Conservation (phyloP, 2,329 filamentous ascomycete species). For the Cercospora sp. region DNA sequence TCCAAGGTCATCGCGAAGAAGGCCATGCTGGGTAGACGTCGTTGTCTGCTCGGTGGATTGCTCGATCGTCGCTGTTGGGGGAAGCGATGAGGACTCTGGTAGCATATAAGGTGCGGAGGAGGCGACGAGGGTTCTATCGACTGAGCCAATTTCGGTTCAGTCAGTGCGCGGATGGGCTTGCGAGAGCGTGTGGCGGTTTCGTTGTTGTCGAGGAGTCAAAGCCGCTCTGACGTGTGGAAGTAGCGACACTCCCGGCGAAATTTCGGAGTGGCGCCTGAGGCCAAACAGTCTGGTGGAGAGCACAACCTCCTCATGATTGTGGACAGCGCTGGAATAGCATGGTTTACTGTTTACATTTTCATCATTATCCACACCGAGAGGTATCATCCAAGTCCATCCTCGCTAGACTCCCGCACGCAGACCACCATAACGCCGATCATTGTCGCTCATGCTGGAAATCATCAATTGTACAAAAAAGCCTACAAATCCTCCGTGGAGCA, state of each 20-base stretch:
- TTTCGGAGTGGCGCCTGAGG: background rate
- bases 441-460: background rate
- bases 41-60: conserved; percentile 42
- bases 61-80: conserved; percentile 47
- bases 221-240: conserved; percentile 9
- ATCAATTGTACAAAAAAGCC: background rate
- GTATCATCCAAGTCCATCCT: background rate
- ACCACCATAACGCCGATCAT: background rate
- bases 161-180: conserved; percentile 34
- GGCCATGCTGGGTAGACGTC: conserved; percentile 60
- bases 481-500: conserved; percentile 69
- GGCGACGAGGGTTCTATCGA: conserved; percentile 44
- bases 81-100: conserved; percentile 57
- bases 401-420: background rate
- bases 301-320: too few species aligned
- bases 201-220: conserved; percentile 1
- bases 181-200: conserved; percentile 16
- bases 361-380: background rate
- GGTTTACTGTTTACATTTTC: background rate
- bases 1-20: conserved; percentile 46
- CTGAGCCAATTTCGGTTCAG: conserved; percentile 61
- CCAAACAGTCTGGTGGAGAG: background rate
- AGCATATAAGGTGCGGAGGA: conserved; percentile 61
- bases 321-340: background rate
- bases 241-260: background rate